Percentiles rank a stretch among this genome's conserved stretches.
These are phyloP conservation scores for Globisporangium barbulae DNA, from an alignment of 352 stramenopile genomes.

Conservation along the genomic window DNA sequence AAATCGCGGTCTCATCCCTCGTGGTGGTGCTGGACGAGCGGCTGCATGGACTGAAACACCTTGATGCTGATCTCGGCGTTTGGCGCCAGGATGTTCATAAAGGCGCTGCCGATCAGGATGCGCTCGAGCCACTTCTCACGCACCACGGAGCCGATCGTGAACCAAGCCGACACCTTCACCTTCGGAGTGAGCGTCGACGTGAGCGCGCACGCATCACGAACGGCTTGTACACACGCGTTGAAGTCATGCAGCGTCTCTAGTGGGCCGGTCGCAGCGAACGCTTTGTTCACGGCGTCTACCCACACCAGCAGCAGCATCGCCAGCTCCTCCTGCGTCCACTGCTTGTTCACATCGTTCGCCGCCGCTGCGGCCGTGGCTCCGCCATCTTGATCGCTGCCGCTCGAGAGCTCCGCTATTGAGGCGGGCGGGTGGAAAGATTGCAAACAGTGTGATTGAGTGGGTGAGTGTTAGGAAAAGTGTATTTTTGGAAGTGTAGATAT, in stretches of 20 bases:
- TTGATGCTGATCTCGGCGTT: background rate
- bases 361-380: background rate
- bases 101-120: background rate
- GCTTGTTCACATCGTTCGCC: background rate
- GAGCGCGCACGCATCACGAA: background rate
- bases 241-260: background rate
- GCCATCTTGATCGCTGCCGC: background rate
- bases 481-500: too few relatives aligned
- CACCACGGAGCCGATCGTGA: background rate
- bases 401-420: background rate
- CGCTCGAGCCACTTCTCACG: background rate
- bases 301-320: background rate
- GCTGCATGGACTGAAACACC: background rate
- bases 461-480: too few relatives aligned
- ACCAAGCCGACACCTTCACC: background rate
- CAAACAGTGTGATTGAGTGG: too few relatives aligned
- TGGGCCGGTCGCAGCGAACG: background rate
- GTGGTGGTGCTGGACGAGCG: background rate
- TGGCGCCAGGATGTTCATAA: background rate
- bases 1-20: background rate
- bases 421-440: too few relatives aligned
- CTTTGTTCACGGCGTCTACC: background rate
- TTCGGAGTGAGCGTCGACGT: background rate
- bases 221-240: background rate
- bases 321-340: background rate